Evolutionary conservation across 371 early-diverging fungal species (phyloP).

Genomic region (Batkoa obscura): DNA sequence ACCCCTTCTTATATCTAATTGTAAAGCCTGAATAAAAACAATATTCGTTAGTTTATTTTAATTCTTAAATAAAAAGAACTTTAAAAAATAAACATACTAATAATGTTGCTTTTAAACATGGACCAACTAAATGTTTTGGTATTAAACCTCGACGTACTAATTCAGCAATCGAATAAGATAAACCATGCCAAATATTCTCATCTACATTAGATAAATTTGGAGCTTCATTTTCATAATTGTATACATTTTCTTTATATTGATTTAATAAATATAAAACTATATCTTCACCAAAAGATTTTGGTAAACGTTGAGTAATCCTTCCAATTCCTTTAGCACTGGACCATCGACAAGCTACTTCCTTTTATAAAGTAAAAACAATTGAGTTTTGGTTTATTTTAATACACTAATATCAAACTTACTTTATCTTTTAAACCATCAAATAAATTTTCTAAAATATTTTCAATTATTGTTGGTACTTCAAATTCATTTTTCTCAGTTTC

Average conservation of each 20-base stretch:
- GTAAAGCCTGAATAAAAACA: slow-evolving; percentile 31
- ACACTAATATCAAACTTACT: slow-evolving; percentile 16
- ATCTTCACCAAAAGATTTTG: slow-evolving; percentile 59
- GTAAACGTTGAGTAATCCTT: slow-evolving; percentile 60
- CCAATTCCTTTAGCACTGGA: slow-evolving; percentile 90
- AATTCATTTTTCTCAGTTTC: slow-evolving; percentile 19
- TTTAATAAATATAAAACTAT: slow-evolving; percentile 53
- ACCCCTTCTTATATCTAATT: slow-evolving; percentile 73
- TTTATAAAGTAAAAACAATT: neutral
- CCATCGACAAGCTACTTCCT: slow-evolving; percentile 92
- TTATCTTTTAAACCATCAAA: slow-evolving; percentile 63
- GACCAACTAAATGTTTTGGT: slow-evolving; percentile 38
- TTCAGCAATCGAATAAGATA: slow-evolving; percentile 83
- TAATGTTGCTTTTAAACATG: slow-evolving; percentile 57
- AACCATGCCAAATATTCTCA: slow-evolving; percentile 89
- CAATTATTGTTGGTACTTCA: slow-evolving; percentile 8
- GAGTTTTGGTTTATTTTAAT: neutral
- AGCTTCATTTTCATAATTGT: slow-evolving; percentile 12
- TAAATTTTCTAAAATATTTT: slow-evolving; percentile 35
- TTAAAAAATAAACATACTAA: slow-evolving; percentile 12
- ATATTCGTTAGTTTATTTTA: slow-evolving; percentile 24
- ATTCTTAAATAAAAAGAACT: slow-evolving; percentile 21
- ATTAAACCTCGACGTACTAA: slow-evolving; percentile 69
- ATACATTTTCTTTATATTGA: slow-evolving; percentile 47
- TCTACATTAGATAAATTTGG: slow-evolving; percentile 63